Percentiles rank a stretch among this genome's conserved stretches.
phyloP scores from a whole-genome alignment of 2,329 filamentous ascomycete species.

The Verticillium nubilum region DNA sequence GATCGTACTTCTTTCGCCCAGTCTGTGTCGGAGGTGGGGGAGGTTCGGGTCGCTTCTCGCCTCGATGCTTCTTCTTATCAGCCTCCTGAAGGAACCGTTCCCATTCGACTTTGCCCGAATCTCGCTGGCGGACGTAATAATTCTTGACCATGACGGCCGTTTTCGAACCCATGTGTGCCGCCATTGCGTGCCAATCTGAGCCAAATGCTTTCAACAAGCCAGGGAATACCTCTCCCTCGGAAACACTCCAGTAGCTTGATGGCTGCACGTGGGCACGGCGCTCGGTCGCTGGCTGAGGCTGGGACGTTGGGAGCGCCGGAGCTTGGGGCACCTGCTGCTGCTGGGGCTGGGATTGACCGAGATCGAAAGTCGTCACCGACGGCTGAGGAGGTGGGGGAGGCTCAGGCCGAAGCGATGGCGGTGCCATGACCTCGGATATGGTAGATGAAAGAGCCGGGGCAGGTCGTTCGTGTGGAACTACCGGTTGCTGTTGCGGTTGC shows the following conservation, averaged over 20 bases:
- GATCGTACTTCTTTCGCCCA: slow-evolving; percentile 47
- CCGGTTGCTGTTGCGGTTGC: slow-evolving; percentile 13
- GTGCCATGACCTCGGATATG: slow-evolving; percentile 50
- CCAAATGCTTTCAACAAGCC: slow-evolving; percentile 68
- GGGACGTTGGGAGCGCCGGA: slow-evolving; percentile 26
- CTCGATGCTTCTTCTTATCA: slow-evolving; percentile 47
- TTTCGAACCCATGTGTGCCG: slow-evolving; percentile 75
- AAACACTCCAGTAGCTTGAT: slow-evolving; percentile 84
- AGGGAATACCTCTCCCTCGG: slow-evolving; percentile 73
- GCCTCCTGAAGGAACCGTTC: slow-evolving; percentile 55
- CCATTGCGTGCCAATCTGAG: slow-evolving; percentile 72
- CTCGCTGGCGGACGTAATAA: slow-evolving; percentile 59
- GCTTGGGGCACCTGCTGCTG: slow-evolving; percentile 13
- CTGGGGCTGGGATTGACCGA: slow-evolving; percentile 16
- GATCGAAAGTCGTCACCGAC: slow-evolving; percentile 44
- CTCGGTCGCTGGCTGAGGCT: slow-evolving; percentile 35
- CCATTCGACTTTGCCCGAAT: slow-evolving; percentile 54
- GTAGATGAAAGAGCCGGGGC: slow-evolving; percentile 23
- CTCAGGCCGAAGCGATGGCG: slow-evolving; percentile 51
- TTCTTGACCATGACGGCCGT: slow-evolving; percentile 81
- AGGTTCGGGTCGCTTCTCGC: slow-evolving; percentile 55
- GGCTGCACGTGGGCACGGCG: slow-evolving; percentile 52
- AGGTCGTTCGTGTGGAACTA: slow-evolving; percentile 13
- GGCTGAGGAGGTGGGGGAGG: slow-evolving; percentile 42
- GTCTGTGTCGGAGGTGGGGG: slow-evolving; percentile 49